phyloP scores from a whole-genome alignment of 2,329 filamentous ascomycete genomes.

The Exophiala aquamarina region DNA sequence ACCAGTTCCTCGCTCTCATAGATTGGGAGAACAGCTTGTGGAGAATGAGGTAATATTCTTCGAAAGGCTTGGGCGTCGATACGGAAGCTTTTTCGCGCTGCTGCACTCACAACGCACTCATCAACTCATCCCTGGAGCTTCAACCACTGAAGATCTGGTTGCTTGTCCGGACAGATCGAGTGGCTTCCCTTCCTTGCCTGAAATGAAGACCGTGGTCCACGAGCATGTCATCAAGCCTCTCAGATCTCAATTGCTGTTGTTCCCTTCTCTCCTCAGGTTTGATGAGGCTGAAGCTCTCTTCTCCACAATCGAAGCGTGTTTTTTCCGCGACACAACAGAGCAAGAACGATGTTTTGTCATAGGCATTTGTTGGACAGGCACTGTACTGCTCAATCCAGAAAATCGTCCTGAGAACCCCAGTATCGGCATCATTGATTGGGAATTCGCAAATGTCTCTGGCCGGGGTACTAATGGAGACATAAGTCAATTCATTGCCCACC shows the following conservation, averaged over 20 bases:
- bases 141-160: neutral
- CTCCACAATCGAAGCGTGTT: constrained; percentile 1
- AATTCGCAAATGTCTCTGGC: constrained; percentile 10
- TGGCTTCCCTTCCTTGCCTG: constrained; percentile 2
- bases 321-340: constrained; percentile 1
- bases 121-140: neutral
- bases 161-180: too few relatives aligned
- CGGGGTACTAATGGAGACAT: constrained; percentile 12
- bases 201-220: constrained; percentile 4
- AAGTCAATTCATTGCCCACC: constrained; percentile 13
- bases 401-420: neutral
- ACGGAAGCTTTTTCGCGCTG: constrained; percentile 13
- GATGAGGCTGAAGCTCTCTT: constrained; percentile 4
- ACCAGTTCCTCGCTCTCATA: too few relatives aligned
- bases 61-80: constrained; percentile 1
- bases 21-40: neutral
- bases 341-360: constrained; percentile 10
- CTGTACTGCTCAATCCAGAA: constrained; percentile 7
- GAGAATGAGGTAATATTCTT: neutral
- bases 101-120: constrained; percentile 3
- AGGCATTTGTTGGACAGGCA: constrained; percentile 14
- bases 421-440: constrained; percentile 15
- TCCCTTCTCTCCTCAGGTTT: constrained; percentile 1
- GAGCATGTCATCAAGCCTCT: constrained; percentile 12
- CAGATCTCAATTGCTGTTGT: constrained; percentile 2